phyloP scores from a whole-genome alignment of 345 rosid species.

The Kandelia obovata region DNA sequence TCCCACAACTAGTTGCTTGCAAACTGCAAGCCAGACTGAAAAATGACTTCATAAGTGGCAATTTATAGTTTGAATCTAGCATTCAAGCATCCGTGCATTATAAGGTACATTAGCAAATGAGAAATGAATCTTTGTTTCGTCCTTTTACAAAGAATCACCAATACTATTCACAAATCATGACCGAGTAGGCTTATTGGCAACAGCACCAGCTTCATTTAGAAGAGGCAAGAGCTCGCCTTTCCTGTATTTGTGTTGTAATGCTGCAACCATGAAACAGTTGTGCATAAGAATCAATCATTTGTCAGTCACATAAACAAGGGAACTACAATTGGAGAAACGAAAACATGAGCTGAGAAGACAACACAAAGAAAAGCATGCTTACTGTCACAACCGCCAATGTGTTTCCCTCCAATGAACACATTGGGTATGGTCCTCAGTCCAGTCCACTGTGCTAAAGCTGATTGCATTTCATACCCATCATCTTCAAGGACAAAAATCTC shows the following conservation, averaged over 20 bases:
- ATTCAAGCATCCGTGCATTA: no score
- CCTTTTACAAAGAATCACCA: neutral
- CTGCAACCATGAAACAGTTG: constrained; percentile 30
- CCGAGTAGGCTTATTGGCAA: constrained; percentile 41
- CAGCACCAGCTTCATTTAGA: constrained; percentile 55
- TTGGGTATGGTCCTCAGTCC: constrained; percentile 60
- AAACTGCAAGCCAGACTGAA: no score
- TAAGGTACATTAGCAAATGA: neutral
- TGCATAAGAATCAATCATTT: neutral
- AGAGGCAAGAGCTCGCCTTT: constrained; percentile 53
- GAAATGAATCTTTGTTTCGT: neutral
- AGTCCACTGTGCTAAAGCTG: constrained; percentile 58
- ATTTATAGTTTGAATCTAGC: no score
- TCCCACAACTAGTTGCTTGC: no score
- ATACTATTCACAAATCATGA: constrained; percentile 29
- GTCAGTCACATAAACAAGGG: neutral
- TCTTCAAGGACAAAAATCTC: constrained; percentile 22
- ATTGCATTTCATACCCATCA: constrained; percentile 46
- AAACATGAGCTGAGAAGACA: neutral
- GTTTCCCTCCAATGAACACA: constrained; percentile 66
- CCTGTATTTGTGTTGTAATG: constrained; percentile 42
- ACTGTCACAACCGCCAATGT: constrained; percentile 71
- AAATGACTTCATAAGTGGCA: no score
- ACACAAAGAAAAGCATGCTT: constrained; percentile 4
- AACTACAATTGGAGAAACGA: neutral